These are phyloP conservation scores for Hammondia hammondi DNA, from an alignment of 169 alveolate species.

Conservation along the genomic window DNA sequence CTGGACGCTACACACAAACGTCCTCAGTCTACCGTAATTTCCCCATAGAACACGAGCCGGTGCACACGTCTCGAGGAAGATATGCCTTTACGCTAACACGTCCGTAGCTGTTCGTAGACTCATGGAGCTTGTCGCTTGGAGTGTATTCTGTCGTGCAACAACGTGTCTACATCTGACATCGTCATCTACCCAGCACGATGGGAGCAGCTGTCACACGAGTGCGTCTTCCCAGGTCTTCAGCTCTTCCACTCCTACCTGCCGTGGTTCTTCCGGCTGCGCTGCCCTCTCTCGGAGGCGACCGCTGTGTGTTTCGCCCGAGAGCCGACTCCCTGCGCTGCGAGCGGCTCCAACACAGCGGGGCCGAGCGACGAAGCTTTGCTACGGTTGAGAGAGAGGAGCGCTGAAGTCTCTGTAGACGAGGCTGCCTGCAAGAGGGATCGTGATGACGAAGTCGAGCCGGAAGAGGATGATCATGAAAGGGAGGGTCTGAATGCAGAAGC, in stretches of 20 bases:
- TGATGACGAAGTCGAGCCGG: neutral
- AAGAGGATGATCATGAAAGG: neutral
- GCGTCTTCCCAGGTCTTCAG: constrained; percentile 2
- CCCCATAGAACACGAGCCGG: no score
- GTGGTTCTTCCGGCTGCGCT: constrained; percentile 38
- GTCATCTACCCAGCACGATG: no score
- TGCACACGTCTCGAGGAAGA: no score
- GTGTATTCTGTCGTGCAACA: no score
- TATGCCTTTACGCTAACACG: no score
- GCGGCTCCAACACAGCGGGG: neutral
- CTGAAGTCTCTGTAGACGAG: neutral
- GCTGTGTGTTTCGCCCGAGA: neutral
- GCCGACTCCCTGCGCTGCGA: neutral
- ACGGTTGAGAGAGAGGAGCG: neutral
- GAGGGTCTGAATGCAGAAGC: neutral
- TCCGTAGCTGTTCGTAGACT: no score
- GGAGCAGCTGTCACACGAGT: no score
- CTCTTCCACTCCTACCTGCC: constrained; percentile 19
- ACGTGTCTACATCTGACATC: no score
- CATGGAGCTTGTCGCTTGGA: no score
- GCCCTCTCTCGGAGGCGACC: constrained; percentile 32
- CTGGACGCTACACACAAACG: no score
- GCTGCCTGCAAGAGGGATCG: neutral
- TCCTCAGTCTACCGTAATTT: no score
- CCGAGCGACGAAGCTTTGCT: neutral